Evolutionary conservation across 257 asterid genomes (phyloP).

Genomic region (Salvia hispanica): DNA sequence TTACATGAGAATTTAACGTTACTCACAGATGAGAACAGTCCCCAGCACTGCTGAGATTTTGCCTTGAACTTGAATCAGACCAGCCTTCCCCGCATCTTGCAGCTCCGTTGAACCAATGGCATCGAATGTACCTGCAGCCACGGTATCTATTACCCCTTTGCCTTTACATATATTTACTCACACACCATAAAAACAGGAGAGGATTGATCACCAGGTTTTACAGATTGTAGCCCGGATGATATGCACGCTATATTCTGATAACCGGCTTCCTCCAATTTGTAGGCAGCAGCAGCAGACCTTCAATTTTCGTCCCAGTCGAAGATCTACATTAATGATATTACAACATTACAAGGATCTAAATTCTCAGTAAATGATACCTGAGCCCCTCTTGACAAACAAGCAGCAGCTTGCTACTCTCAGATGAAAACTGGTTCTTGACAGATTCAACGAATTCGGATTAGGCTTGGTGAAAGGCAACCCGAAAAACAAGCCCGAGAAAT

Average conservation of each 20-base stretch:
- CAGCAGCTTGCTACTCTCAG: constrained; percentile 76
- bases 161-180: neutral
- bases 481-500: constrained; percentile 80
- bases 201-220: constrained; percentile 56
- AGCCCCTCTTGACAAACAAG: constrained; percentile 97
- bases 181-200: neutral
- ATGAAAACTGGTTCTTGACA: constrained; percentile 66
- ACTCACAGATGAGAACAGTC: constrained; percentile 84
- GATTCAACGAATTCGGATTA: constrained; percentile 73
- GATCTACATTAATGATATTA: no score
- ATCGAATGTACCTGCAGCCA: constrained; percentile 68
- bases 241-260: constrained; percentile 72
- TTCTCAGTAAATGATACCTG: constrained; percentile 43
- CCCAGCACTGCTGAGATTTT: constrained; percentile 89
- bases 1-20: no score
- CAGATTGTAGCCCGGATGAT: constrained; percentile 91
- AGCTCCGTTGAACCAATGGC: constrained; percentile 84
- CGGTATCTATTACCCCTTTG: neutral
- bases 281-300: constrained; percentile 88
- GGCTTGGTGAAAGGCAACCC: constrained; percentile 85
- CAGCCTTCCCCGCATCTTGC: constrained; percentile 96
- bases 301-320: neutral
- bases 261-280: constrained; percentile 70
- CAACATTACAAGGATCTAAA: neutral
- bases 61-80: constrained; percentile 80